phyloP scores from a whole-genome alignment of 176 grass and related monocot genomes.

The Leersia perrieri region DNA sequence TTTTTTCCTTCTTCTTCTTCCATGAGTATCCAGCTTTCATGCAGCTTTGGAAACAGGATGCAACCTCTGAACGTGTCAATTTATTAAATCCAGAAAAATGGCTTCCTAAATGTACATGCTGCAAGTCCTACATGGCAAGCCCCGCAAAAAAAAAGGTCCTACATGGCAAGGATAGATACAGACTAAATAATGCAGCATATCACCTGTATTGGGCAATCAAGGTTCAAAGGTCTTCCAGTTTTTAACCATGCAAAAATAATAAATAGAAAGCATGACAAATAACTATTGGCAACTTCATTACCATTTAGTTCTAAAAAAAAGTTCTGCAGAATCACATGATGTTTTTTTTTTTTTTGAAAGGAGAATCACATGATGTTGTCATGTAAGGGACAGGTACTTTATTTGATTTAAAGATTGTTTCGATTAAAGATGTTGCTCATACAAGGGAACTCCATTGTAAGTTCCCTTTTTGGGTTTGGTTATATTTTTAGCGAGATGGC shows the following conservation, averaged over 20 bases:
- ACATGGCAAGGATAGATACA: background rate
- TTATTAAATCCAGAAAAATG: background rate
- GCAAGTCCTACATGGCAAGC: background rate
- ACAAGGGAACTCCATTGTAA: background rate
- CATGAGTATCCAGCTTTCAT: background rate
- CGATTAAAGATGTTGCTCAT: conserved; percentile 11
- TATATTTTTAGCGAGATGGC: background rate
- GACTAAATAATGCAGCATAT: background rate
- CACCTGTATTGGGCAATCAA: background rate
- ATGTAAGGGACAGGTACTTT: background rate
- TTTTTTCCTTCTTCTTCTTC: background rate
- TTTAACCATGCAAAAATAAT: background rate
- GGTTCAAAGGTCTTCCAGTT: conserved; percentile 3
- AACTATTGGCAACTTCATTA: background rate
- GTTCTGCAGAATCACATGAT: background rate
- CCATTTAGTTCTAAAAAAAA: too few relatives aligned
- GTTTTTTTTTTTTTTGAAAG: too few relatives aligned
- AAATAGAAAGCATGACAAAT: background rate
- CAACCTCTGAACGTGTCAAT: background rate
- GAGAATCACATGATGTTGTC: background rate
- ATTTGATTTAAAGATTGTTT: too few relatives aligned
- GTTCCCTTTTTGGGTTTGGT: background rate
- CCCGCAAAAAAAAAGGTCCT: too few relatives aligned
- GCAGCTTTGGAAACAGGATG: background rate
- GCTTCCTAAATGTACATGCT: background rate